Conservation (phyloP, 495 filamentous ascomycete species). For the Xanthoparmelia taractica region DNA sequence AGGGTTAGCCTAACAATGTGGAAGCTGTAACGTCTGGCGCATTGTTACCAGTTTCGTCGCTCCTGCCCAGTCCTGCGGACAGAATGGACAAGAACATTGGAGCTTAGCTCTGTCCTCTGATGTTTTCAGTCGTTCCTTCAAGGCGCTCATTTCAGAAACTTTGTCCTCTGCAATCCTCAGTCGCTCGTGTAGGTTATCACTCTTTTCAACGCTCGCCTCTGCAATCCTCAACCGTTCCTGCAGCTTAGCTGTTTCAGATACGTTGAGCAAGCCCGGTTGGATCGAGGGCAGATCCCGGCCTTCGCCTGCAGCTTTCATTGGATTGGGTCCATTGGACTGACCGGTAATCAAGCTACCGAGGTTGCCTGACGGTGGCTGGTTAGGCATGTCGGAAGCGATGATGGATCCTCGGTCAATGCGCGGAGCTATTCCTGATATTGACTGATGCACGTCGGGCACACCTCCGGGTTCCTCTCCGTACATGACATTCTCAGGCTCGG, state of each 20-base stretch:
- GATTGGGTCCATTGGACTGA: background rate
- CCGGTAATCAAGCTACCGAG: too few relatives aligned
- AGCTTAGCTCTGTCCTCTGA: background rate
- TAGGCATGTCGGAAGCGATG: too few relatives aligned
- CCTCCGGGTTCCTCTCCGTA: background rate
- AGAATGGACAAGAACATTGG: background rate
- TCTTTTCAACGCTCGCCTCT: background rate
- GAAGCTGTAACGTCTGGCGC: background rate
- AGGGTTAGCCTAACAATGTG: background rate
- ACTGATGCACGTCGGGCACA: background rate
- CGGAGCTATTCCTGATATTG: too few relatives aligned
- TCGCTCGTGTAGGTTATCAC: background rate
- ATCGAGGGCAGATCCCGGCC: background rate
- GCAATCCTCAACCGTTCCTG: background rate
- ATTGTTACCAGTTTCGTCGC: background rate
- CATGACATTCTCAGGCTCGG: background rate
- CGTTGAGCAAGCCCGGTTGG: background rate
- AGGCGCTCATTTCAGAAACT: background rate
- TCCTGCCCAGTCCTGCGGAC: background rate
- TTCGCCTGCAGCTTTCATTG: background rate
- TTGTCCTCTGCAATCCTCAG: background rate
- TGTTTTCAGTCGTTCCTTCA: background rate
- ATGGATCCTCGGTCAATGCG: too few relatives aligned
- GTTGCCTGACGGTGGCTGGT: too few relatives aligned
- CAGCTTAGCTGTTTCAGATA: background rate